Percentiles rank a stretch among this genome's conserved stretches.
These are phyloP conservation scores for Meripilus lineatus DNA, from an alignment of 1,284 basidiomycete species.

Conservation along the genomic window DNA sequence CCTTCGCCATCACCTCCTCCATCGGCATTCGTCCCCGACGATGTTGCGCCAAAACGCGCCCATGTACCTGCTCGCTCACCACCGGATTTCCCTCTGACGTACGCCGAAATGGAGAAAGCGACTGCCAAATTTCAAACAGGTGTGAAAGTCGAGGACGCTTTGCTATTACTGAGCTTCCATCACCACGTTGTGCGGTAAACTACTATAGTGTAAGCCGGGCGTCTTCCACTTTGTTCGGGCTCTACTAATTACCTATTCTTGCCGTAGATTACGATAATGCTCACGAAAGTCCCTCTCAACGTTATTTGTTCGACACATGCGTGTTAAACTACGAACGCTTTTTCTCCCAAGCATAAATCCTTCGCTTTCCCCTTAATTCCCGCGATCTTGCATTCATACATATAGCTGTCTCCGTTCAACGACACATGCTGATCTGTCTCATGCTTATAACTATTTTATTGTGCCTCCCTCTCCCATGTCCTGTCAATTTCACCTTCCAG, in stretches of 20 bases:
- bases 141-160: conserved; percentile 58
- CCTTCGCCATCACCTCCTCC: conserved; percentile 46
- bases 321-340: no score
- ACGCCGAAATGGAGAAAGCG: conserved; percentile 25
- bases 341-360: no score
- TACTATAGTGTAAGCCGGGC: conserved; percentile 14
- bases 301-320: no score
- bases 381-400: no score
- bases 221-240: no score
- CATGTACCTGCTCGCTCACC: conserved; percentile 17
- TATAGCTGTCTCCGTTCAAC: no score
- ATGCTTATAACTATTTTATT: no score
- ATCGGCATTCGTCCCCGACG: background rate
- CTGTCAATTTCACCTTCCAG: no score
- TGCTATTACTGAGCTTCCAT: conserved; percentile 66
- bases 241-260: conserved; percentile 12
- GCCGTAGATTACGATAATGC: conserved; percentile 2
- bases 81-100: conserved; percentile 22
- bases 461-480: no score
- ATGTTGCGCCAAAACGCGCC: conserved; percentile 10
- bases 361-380: no score
- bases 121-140: conserved; percentile 28
- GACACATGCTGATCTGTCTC: no score
- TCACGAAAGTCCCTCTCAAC: no score
- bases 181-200: conserved; percentile 53